Conservation (phyloP, 805 yeast genomes). For the Sugiyamaella floridensis region DNA sequence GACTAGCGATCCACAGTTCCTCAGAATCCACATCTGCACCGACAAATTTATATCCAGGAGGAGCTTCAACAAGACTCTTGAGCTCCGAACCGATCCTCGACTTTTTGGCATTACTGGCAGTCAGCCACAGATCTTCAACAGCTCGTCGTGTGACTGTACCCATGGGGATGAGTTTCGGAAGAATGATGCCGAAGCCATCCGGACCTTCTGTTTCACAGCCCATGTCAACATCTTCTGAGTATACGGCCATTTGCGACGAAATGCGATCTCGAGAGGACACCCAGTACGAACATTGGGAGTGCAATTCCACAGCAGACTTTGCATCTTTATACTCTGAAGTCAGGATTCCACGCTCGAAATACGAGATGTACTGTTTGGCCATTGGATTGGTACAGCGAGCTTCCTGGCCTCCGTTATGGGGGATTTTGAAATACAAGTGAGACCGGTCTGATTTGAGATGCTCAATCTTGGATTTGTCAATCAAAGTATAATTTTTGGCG, state of each 20-base stretch:
- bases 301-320: constrained; percentile 66
- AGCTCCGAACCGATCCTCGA: constrained; percentile 88
- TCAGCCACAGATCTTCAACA: constrained; percentile 94
- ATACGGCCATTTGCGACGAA: constrained; percentile 77
- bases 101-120: constrained; percentile 89
- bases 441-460: constrained; percentile 27
- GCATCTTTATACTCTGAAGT: constrained; percentile 70
- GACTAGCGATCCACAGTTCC: constrained; percentile 95
- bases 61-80: constrained; percentile 80
- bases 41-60: constrained; percentile 81
- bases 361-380: constrained; percentile 64
- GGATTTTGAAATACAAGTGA: constrained; percentile 54
- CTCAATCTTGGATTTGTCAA: constrained; percentile 16
- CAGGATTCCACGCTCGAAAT: constrained; percentile 66
- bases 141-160: constrained; percentile 96
- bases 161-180: constrained; percentile 84
- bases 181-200: constrained; percentile 53
- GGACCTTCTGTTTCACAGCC: constrained; percentile 11
- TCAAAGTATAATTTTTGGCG: constrained; percentile 33
- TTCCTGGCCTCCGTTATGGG: constrained; percentile 78
- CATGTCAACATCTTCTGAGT: constrained; percentile 28
- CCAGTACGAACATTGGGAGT: constrained; percentile 87
- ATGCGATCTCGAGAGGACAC: constrained; percentile 82
- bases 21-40: constrained; percentile 99
- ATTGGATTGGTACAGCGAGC: constrained; percentile 69